Evolutionary conservation across 208 protist genomes (phyloP).

Genomic region (Acanthamoeba sp.): DNA sequence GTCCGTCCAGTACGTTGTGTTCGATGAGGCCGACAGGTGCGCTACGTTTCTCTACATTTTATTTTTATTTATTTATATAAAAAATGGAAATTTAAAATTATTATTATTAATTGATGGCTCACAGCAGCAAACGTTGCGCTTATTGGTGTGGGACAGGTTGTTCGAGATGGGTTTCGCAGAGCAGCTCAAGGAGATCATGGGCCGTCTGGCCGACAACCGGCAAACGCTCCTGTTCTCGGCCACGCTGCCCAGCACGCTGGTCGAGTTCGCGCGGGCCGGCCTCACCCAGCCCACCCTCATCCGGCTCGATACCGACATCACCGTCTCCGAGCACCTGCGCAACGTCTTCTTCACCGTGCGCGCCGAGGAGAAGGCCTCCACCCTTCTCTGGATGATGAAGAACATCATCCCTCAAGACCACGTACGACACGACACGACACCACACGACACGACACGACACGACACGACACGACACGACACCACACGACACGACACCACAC

Average conservation of each 20-base stretch:
- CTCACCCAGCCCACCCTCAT: slow-evolving; percentile 97
- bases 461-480: background rate
- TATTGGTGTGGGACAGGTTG: slow-evolving; percentile 85
- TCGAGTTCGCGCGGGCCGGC: slow-evolving; percentile 98
- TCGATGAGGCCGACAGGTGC: slow-evolving; percentile 99
- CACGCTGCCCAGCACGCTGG: slow-evolving; percentile 97
- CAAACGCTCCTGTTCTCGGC: slow-evolving; percentile 98
- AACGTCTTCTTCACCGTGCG: slow-evolving; percentile 95
- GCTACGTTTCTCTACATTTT: no score
- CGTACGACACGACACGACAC: background rate
- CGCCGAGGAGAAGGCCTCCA: slow-evolving; percentile 96
- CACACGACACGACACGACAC: background rate
- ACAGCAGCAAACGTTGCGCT: background rate
- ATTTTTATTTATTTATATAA: background rate
- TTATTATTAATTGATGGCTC: background rate
- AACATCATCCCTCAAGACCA: slow-evolving; percentile 84
- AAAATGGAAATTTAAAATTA: background rate
- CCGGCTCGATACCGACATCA: slow-evolving; percentile 97
- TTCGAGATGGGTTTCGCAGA: slow-evolving; percentile 98
- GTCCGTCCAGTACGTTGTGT: slow-evolving; percentile 96
- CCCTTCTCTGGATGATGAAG: slow-evolving; percentile 95
- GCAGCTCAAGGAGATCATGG: slow-evolving; percentile 97
- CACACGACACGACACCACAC: background rate
- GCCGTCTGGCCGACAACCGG: slow-evolving; percentile 93
- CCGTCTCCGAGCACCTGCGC: slow-evolving; percentile 96